These are phyloP conservation scores for Chaetothyriales sp. DNA, from an alignment of 2,329 filamentous ascomycete genomes.

Conservation along the genomic window DNA sequence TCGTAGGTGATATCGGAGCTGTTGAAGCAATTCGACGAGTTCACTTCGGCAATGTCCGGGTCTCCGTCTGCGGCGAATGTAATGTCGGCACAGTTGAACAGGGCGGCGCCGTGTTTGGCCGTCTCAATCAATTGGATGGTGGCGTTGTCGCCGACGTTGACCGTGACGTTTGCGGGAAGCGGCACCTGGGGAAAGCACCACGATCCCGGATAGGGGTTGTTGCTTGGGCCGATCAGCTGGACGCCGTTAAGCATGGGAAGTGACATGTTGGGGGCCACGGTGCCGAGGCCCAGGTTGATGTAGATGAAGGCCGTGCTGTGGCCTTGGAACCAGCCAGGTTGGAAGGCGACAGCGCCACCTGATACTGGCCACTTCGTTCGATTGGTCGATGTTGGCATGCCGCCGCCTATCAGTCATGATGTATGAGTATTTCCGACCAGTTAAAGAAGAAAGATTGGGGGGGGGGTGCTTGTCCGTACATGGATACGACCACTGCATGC, in stretches of 20 bases:
- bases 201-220: conserved; percentile 72
- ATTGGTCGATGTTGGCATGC: conserved; percentile 62
- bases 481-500: conserved; percentile 92
- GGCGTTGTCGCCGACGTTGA: conserved; percentile 70
- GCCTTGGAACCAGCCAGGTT: conserved; percentile 92
- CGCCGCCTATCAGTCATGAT: conserved; percentile 52
- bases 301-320: conserved; percentile 73
- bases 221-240: conserved; percentile 67
- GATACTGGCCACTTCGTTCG: conserved; percentile 81
- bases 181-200: conserved; percentile 85
- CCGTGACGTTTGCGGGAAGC: conserved; percentile 56
- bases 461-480: conserved; percentile 45
- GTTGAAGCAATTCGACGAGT: conserved; percentile 77
- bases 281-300: conserved; percentile 80
- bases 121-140: conserved; percentile 80
- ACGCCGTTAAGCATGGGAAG: conserved; percentile 67
- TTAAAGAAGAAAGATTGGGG: conserved; percentile 1
- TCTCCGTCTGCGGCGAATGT: conserved; percentile 57
- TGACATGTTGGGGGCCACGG: conserved; percentile 74
- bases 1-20: conserved; percentile 63
- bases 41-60: conserved; percentile 58
- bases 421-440: conserved; percentile 3
- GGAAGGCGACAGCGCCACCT: conserved; percentile 77
- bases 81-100: conserved; percentile 89
- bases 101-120: conserved; percentile 66